Percentiles rank a stretch among this genome's conserved stretches.
Evolutionary conservation across 2,329 filamentous ascomycete genomes (phyloP).

Genomic region (Apiospora pterosperma): DNA sequence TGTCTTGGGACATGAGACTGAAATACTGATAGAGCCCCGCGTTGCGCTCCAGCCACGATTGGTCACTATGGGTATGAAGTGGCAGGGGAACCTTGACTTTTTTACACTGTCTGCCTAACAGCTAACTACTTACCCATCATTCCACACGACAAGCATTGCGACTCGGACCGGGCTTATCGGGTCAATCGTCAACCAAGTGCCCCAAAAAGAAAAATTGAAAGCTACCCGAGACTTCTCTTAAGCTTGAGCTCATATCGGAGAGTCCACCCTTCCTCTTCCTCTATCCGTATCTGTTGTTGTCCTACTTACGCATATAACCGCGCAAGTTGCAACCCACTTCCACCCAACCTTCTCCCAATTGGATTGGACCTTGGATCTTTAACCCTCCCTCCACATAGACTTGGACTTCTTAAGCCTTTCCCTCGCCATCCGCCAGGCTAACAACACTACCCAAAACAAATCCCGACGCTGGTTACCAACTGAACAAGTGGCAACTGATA

Average conservation of each 20-base stretch:
- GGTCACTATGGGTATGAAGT: too few species aligned
- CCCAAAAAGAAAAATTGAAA: neutral
- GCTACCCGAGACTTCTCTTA: neutral
- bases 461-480: neutral
- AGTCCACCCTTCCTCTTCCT: neutral
- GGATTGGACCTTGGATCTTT: neutral
- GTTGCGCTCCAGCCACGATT: too few species aligned
- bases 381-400: neutral
- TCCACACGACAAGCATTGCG: neutral
- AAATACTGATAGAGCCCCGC: too few species aligned
- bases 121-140: too few species aligned
- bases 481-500: conserved; percentile 1
- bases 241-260: neutral
- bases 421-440: neutral
- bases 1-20: too few species aligned
- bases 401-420: neutral
- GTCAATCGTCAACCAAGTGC: neutral
- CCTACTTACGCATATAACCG: neutral
- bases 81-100: too few species aligned
- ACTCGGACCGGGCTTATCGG: neutral
- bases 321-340: neutral
- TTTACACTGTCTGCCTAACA: too few species aligned
- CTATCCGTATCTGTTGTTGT: neutral
- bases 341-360: conserved; percentile 1
- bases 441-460: neutral